Percentiles rank a stretch among this genome's conserved stretches.
These are phyloP conservation scores for Begonia loranthoides DNA, from an alignment of 306 rosid genomes.

Conservation along the genomic window DNA sequence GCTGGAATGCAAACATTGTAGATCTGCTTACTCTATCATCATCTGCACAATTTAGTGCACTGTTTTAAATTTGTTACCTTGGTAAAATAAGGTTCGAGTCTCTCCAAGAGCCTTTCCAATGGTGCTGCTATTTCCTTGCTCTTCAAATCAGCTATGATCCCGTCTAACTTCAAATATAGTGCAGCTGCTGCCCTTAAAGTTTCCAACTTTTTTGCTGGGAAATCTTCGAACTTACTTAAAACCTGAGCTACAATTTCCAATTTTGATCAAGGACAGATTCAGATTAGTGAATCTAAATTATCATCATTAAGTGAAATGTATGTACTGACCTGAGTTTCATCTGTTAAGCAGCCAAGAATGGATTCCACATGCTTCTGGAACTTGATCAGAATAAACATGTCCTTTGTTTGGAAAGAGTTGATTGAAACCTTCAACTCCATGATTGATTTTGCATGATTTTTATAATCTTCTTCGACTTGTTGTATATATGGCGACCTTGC, in stretches of 20 bases:
- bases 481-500: not conserved
- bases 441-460: not conserved
- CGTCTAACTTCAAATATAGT: not conserved
- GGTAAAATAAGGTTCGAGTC: not conserved
- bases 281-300: not conserved
- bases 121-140: not conserved
- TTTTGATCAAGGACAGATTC: not conserved
- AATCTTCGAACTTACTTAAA: not conserved
- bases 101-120: not conserved
- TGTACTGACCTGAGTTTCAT: not conserved
- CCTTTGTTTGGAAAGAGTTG: not conserved
- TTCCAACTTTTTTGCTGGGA: conserved; percentile 1
- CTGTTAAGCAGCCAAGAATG: not conserved
- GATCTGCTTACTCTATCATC: not conserved
- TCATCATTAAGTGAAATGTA: not conserved
- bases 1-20: not conserved
- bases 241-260: not conserved
- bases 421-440: not conserved
- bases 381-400: not conserved
- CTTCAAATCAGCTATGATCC: not conserved
- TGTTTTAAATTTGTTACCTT: not conserved
- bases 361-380: not conserved
- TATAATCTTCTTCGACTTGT: not conserved
- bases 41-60: not conserved
- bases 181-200: not conserved